Evolutionary conservation across 257 asterid genomes (phyloP), one percentile per base, ranked within the genome.

Genomic region (Gardenia jasminoides): DNA sequence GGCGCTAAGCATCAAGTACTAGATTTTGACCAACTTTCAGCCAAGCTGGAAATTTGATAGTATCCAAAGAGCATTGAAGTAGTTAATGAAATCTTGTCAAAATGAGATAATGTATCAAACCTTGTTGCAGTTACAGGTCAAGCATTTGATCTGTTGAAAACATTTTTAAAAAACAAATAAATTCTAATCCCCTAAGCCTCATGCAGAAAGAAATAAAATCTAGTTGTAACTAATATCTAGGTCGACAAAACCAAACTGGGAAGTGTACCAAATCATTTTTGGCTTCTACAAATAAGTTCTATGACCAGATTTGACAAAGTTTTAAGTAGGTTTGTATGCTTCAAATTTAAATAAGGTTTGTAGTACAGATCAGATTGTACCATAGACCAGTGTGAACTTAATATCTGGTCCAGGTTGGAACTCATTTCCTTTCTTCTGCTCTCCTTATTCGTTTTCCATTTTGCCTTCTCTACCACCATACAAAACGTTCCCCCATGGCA

Each of bases 1-100:
- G 72, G 59, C 62, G 82, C 30, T 26, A 58, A 66, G n/a, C n/a
- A n/a, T n/a, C n/a, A n/a, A n/a, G 47, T n/a, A 66, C 31, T 70
- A 8, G 54, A 9, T 41, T 69, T 39, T 39, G 15, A 19, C 39
- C 47, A 19, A 68, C 41, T 36, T 1, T 67, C 44, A 0, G 48
- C 50, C 28, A 15, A 68, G 73, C 17, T 20, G 26, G 24, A 33
- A 16, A 36, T 24, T 20, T 19, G 41, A 24, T 17, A 17, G 13
- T 56, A 6, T 52, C 59, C 16, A 20, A 67, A 39, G 48, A 17
- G 52, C n/a, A 66, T 30, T 30, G 26, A 39, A 6, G 10, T 68
- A 39, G 26, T 39, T 68, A 50, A 68, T 68, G 31, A 24, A 3
- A 24, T 15, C 12, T n/a, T 68, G 28, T 8, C 10, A 56, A 0